Conservation (phyloP, 306 rosid species). For the Prunus persica region Prunus_persica_NCBIv2 NC_034010.1:26789501-26790000, state of each 20-base stretch:
- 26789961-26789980: constrained; percentile 39
- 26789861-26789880: constrained; percentile 71
- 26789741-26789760: constrained; percentile 75
- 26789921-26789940: constrained; percentile 72
- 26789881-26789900: constrained; percentile 74
- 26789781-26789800: constrained; percentile 80
- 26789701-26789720: constrained; percentile 73
- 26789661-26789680: constrained; percentile 68
- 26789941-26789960: constrained; percentile 61
- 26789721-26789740: constrained; percentile 84
- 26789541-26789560: constrained; percentile 79
- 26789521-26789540: constrained; percentile 35
- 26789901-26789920: constrained; percentile 75
- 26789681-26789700: constrained; percentile 64
- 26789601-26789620: constrained; percentile 78
- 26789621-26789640: constrained; percentile 67
- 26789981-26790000: constrained; percentile 14
- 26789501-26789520: not conserved
- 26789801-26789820: constrained; percentile 63
- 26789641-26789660: constrained; percentile 71
- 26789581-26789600: constrained; percentile 73
- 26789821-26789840: constrained; percentile 71
- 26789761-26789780: constrained; percentile 72
- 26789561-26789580: constrained; percentile 67
- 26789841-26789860: constrained; percentile 66